Conservation (phyloP, 2,329 filamentous ascomycete species). For the Fusarium sp. region DNA sequence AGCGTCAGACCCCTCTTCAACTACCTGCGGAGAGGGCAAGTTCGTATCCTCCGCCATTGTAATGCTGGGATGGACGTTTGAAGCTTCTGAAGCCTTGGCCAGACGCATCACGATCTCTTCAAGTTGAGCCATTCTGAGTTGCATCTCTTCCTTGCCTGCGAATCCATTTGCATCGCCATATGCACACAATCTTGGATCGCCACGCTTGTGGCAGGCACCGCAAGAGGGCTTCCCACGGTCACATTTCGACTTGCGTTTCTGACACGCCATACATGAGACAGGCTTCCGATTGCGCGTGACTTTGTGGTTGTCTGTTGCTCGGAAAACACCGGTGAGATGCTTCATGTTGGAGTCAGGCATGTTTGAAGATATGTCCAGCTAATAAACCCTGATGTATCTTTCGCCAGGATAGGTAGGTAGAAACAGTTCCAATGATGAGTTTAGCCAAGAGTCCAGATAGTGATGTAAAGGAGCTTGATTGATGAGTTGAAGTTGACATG, state of each 20-base stretch:
- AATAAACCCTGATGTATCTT: neutral
- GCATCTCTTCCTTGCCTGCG: constrained; percentile 48
- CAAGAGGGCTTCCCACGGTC: constrained; percentile 53
- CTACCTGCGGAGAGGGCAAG: neutral
- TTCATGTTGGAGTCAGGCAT: constrained; percentile 40
- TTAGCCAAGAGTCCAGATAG: neutral
- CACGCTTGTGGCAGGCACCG: constrained; percentile 51
- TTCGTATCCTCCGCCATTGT: neutral
- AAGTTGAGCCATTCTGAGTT: constrained; percentile 51
- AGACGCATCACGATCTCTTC: constrained; percentile 54
- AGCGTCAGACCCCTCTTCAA: constrained; percentile 21
- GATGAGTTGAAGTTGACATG: neutral
- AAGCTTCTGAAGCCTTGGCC: constrained; percentile 32
- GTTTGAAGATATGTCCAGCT: neutral
- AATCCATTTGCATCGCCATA: constrained; percentile 41
- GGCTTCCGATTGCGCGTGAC: constrained; percentile 53
- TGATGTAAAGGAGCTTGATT: neutral
- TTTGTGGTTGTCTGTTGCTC: constrained; percentile 46
- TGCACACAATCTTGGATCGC: constrained; percentile 46
- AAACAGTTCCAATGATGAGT: neutral
- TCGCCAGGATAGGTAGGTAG: neutral
- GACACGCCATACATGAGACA: constrained; percentile 54
- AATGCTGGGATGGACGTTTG: neutral
- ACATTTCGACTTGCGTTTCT: constrained; percentile 55
- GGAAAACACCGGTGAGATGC: constrained; percentile 49